Conservation (phyloP, 805 yeast species). For the Schwanniomyces vanrijiae region DNA sequence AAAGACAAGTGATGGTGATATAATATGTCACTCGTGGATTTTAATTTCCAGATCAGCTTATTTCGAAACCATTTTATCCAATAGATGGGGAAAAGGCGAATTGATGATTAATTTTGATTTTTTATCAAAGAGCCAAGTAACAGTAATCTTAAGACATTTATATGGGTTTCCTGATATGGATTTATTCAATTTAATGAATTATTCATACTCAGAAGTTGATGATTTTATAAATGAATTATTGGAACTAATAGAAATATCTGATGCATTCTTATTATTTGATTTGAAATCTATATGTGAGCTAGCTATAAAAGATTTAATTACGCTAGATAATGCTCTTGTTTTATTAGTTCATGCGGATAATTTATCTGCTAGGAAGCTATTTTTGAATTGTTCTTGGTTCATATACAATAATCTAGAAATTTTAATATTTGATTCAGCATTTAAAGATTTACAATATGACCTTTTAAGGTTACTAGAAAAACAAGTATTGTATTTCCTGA, state of each 20-base stretch:
- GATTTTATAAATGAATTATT: conserved; percentile 55
- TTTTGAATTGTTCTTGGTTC: conserved; percentile 65
- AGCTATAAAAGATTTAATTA: conserved; percentile 54
- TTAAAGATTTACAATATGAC: conserved; percentile 27
- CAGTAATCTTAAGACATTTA: conserved; percentile 51
- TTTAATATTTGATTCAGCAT: conserved; percentile 48
- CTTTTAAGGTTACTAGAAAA: conserved; percentile 26
- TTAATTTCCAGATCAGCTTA: conserved; percentile 59
- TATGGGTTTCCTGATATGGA: conserved; percentile 51
- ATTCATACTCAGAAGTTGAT: conserved; percentile 19
- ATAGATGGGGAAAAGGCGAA: conserved; percentile 46
- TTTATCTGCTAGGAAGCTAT: conserved; percentile 53
- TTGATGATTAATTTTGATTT: conserved; percentile 42
- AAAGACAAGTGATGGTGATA: conserved; percentile 45
- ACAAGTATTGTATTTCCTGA: conserved; percentile 24
- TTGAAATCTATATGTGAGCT: conserved; percentile 63
- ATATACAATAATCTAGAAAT: conserved; percentile 64
- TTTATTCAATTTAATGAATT: conserved; percentile 35
- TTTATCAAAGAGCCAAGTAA: conserved; percentile 43
- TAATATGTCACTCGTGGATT: conserved; percentile 50
- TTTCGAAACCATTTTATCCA: conserved; percentile 58
- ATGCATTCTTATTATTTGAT: conserved; percentile 59
- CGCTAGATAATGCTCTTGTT: conserved; percentile 57
- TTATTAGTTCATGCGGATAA: conserved; percentile 55
- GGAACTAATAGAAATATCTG: conserved; percentile 60